These are phyloP conservation scores for Phialocephala sp. DNA, from an alignment of 2,329 filamentous ascomycete species.

Conservation along the genomic window DNA sequence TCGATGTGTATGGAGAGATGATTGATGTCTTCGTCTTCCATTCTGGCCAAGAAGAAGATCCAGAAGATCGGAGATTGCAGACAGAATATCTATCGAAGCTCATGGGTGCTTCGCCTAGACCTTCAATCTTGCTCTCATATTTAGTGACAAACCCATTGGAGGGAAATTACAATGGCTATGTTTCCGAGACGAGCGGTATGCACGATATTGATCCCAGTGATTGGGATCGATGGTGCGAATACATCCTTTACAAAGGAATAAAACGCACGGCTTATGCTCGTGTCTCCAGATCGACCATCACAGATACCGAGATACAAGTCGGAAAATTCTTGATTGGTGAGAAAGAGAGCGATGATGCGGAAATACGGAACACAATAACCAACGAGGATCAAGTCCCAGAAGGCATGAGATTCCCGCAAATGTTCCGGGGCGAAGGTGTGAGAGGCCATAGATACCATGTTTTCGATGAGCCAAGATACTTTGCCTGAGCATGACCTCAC, in stretches of 20 bases:
- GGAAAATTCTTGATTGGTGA: conserved; percentile 91
- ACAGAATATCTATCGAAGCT: conserved; percentile 83
- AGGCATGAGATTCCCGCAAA: conserved; percentile 80
- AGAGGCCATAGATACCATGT: conserved; percentile 93
- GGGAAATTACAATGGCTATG: conserved; percentile 97
- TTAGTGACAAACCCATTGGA: conserved; percentile 88
- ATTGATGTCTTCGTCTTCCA: conserved; percentile 98
- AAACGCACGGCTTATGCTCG: conserved; percentile 87
- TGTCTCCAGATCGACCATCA: conserved; percentile 88
- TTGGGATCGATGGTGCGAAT: conserved; percentile 99
- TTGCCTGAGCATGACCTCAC: conserved; percentile 28
- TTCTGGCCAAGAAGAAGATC: conserved; percentile 96
- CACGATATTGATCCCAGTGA: conserved; percentile 90
- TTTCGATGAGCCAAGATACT: conserved; percentile 89
- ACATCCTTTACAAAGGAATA: conserved; percentile 92
- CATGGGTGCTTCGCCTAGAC: conserved; percentile 83
- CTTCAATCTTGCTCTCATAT: conserved; percentile 86
- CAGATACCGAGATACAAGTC: conserved; percentile 95
- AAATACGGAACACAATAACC: conserved; percentile 63
- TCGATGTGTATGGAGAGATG: conserved; percentile 87
- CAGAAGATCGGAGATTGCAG: conserved; percentile 87
- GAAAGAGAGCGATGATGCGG: conserved; percentile 63
- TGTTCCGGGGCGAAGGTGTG: conserved; percentile 86
- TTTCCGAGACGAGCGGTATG: conserved; percentile 87
- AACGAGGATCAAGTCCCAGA: conserved; percentile 76